Evolutionary conservation across 1,139 yeast genomes (phyloP).

Genomic region (Meyerozyma elateridarum): DNA sequence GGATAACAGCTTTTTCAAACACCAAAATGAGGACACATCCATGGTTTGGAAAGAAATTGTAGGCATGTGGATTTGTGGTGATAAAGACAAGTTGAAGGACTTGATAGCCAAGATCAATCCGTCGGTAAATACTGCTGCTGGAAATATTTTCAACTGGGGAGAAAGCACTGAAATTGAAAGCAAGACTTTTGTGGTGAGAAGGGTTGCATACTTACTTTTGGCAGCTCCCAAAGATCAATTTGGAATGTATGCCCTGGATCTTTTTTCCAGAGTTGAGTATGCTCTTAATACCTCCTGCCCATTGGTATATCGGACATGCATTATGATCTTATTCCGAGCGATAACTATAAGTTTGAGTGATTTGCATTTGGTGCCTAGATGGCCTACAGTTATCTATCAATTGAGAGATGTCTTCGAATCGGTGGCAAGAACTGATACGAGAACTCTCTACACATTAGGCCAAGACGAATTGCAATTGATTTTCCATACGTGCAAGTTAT

Average conservation of each 20-base stretch:
- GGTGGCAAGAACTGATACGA: slow-evolving; percentile 24
- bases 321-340: slow-evolving; percentile 58
- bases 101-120: slow-evolving; percentile 47
- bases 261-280: slow-evolving; percentile 48
- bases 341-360: slow-evolving; percentile 58
- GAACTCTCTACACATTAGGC: slow-evolving; percentile 28
- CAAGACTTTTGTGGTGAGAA: slow-evolving; percentile 45
- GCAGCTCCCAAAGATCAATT: slow-evolving; percentile 58
- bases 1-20: slow-evolving; percentile 43
- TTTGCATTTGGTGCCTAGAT: slow-evolving; percentile 59
- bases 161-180: slow-evolving; percentile 59
- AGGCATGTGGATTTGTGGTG: slow-evolving; percentile 51
- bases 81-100: slow-evolving; percentile 58
- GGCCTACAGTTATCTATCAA: slow-evolving; percentile 67
- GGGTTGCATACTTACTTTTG: slow-evolving; percentile 59
- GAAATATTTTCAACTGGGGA: slow-evolving; percentile 69
- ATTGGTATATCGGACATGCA: slow-evolving; percentile 36
- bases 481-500: slow-evolving; percentile 64
- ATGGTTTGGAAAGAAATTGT: slow-evolving; percentile 49
- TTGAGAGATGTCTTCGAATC: slow-evolving; percentile 50
- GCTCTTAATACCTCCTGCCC: slow-evolving; percentile 33
- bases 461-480: slow-evolving; percentile 40
- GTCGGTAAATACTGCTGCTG: slow-evolving; percentile 43
- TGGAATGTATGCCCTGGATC: slow-evolving; percentile 41
- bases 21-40: slow-evolving; percentile 21